Percentiles rank a stretch among this genome's conserved stretches.
phyloP scores from a whole-genome alignment of 2,329 filamentous ascomycete genomes.

The Alternaria arborescens region DNA sequence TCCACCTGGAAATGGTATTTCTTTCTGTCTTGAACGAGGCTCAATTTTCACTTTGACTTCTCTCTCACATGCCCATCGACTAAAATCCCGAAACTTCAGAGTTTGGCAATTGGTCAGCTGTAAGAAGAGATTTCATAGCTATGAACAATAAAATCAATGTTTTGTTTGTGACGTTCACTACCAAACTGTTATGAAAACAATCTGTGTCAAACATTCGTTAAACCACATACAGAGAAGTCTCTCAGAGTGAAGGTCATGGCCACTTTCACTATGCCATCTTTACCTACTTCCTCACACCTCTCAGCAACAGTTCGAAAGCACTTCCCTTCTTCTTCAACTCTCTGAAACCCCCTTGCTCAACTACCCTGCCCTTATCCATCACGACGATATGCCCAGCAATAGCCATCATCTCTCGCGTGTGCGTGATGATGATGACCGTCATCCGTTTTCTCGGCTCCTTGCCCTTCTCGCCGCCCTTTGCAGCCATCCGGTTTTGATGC shows the following conservation, averaged over 20 bases:
- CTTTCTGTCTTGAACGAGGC: background rate
- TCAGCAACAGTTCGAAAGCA: constrained; percentile 49
- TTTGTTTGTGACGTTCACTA: background rate
- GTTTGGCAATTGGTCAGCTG: background rate
- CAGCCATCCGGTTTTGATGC: background rate
- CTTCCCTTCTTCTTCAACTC: constrained; percentile 58
- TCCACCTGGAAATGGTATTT: background rate
- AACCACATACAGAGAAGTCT: background rate
- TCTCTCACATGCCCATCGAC: background rate
- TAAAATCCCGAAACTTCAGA: background rate
- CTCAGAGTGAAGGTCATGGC: background rate
- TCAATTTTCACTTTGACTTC: background rate
- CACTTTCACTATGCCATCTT: background rate
- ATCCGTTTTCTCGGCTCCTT: constrained; percentile 53
- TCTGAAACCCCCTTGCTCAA: constrained; percentile 73
- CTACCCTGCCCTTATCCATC: constrained; percentile 70
- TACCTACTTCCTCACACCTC: constrained; percentile 40
- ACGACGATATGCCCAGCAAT: constrained; percentile 78
- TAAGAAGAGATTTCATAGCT: background rate
- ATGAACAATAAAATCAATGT: background rate
- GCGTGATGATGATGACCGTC: constrained; percentile 83
- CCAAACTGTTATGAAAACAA: background rate
- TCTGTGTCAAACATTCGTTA: background rate
- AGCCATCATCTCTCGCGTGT: constrained; percentile 85
- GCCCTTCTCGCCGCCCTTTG: constrained; percentile 19